Evolutionary conservation across 1,284 basidiomycete species (phyloP).

Genomic region (Coriolopsis trogii): DNA sequence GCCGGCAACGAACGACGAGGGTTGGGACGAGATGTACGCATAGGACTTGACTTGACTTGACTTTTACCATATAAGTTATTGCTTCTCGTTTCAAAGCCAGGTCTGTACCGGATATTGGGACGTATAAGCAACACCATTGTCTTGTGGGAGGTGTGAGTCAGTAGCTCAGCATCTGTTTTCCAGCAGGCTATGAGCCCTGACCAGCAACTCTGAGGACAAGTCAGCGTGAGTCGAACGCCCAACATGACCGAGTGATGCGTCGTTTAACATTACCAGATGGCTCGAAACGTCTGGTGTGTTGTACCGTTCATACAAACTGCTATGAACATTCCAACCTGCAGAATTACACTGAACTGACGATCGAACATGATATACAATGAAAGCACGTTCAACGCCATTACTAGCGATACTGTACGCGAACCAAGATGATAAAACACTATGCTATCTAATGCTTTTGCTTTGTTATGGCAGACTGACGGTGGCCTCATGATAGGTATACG

Average conservation of each 20-base stretch:
- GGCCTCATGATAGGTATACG: too few relatives aligned
- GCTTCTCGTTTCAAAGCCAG: neutral
- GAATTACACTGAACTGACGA: neutral
- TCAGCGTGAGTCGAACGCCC: too few relatives aligned
- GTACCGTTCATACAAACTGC: neutral
- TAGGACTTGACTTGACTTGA: constrained; percentile 3
- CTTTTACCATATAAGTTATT: neutral
- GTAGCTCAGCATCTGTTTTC: constrained; percentile 13
- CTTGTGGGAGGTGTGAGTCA: constrained; percentile 1
- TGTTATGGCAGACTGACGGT: too few relatives aligned
- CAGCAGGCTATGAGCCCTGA: constrained; percentile 24
- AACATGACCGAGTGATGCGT: too few relatives aligned
- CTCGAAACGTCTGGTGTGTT: neutral
- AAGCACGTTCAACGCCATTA: too few relatives aligned
- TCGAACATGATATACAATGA: too few relatives aligned
- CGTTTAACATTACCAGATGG: neutral
- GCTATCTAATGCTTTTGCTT: too few relatives aligned
- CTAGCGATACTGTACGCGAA: too few relatives aligned
- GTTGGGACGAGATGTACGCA: constrained; percentile 39
- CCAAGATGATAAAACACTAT: too few relatives aligned
- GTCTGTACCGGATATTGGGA: neutral
- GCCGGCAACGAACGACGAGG: constrained; percentile 34
- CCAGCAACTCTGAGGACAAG: neutral
- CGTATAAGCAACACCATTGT: neutral
- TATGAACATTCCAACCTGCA: neutral